A percentile compares a stretch with the other conserved stretches of the same genome.
Evolutionary conservation across 2,329 filamentous ascomycete species (phyloP).

Genomic region (Coniochaeta pulveracea): DNA sequence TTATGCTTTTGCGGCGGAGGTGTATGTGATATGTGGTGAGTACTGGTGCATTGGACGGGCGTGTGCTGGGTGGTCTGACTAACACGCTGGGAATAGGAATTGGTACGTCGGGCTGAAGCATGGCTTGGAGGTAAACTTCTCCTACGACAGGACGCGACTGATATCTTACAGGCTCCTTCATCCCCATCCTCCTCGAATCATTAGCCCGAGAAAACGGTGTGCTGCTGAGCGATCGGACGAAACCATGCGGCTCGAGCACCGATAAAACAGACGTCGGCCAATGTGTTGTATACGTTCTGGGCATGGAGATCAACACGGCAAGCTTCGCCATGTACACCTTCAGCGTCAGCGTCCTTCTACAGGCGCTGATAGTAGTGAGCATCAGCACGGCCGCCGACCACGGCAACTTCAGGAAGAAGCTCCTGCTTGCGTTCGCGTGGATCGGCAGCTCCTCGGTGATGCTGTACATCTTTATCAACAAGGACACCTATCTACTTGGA

Average conservation of each 20-base stretch:
- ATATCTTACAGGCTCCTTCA: conserved; percentile 62
- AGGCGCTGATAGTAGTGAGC: conserved; percentile 84
- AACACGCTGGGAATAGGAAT: conserved; percentile 5
- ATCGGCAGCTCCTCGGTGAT: conserved; percentile 75
- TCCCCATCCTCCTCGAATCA: conserved; percentile 90
- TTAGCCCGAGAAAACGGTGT: conserved; percentile 88
- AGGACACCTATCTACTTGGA: conserved; percentile 67
- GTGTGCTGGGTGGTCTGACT: not conserved
- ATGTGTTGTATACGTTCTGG: conserved; percentile 74
- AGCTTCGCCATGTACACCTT: conserved; percentile 98
- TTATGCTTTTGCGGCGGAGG: conserved; percentile 93
- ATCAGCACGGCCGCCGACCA: conserved; percentile 96
- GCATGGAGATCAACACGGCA: conserved; percentile 83
- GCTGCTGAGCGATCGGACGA: conserved; percentile 63
- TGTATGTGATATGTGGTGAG: conserved; percentile 88
- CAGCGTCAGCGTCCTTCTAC: conserved; percentile 78
- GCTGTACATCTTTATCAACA: conserved; percentile 71
- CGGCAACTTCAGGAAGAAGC: conserved; percentile 79
- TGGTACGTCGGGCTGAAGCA: conserved; percentile 2
- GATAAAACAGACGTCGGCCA: conserved; percentile 46
- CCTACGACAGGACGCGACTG: conserved; percentile 1
- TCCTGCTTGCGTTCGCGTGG: conserved; percentile 77
- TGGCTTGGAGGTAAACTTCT: not conserved
- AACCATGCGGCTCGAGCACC: conserved; percentile 60
- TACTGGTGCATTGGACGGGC: conserved; percentile 9